Base-by-base conservation (phyloP, 108 stramenopile species). In the Pseudonitzschia delicatissima region DNA sequence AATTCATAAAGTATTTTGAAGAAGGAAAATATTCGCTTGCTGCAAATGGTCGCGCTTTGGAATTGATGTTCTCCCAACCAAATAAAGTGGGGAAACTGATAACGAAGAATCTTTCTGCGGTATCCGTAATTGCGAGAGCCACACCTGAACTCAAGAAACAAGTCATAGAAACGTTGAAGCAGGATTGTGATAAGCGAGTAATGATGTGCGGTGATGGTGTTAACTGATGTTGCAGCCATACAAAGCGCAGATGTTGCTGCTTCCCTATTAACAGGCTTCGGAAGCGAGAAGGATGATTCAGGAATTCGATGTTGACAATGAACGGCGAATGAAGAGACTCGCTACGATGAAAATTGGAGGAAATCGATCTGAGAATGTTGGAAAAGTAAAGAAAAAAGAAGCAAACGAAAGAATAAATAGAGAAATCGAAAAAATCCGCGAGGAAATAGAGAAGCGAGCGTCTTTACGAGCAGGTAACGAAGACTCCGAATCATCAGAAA, bases 171-270 rank as follows among this genome's bases (percentile, higher is more conserved):
- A 63, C 55, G 28, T 51, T 84, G 44, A 66, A 69, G 40, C 29
- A 69, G 1, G n/a, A 62, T 23, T 71, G 79, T 39, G 68, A 52
- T 6, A 77, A 74, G 49, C 62, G 42, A 26, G 83, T 87, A 0
- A 48, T 87, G 45, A 84, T 87, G 83, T 81, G 80, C 60, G 86
- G 85, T 36, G 27, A 27, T 59, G 27, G 26, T 0, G 47, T 44
- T 11, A 49, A 28, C 12, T 34, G 94, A 95, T 68, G 91, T 94
- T 17, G 84, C 87, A n/a, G 94, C 93, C 2, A 91, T 96, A 74
- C 85, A 87, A 70, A 76, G 80, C 40, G 91, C 91, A n/a, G 77
- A 86, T 77, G 86, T 85, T 25, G 84, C 88, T n/a, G 82, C 73
- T 12, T 82, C 88, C 5, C 71, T 95, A 62, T 74, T 95, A 17